phyloP scores from a whole-genome alignment of 2,329 filamentous ascomycete species.

The Metarhizium sp. region DNA sequence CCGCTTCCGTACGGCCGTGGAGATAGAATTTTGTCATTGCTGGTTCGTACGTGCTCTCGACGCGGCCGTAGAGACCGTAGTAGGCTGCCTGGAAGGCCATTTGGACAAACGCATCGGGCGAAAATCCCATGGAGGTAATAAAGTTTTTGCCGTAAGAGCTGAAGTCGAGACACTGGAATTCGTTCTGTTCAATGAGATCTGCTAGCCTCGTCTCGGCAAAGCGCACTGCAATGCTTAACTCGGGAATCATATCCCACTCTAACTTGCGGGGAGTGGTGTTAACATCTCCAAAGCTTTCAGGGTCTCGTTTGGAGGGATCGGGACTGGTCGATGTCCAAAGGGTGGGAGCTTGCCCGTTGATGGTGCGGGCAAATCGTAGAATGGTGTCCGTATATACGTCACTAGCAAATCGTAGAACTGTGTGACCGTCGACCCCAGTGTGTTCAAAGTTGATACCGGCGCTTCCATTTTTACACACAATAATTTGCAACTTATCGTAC shows the following conservation, averaged over 20 bases:
- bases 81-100: conserved; percentile 99
- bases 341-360: conserved; percentile 87
- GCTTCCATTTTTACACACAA: conserved; percentile 97
- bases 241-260: conserved; percentile 94
- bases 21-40: conserved; percentile 96
- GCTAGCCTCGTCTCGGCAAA: conserved; percentile 93
- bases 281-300: conserved; percentile 84
- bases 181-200: conserved; percentile 92
- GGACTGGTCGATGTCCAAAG: conserved; percentile 87
- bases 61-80: conserved; percentile 87
- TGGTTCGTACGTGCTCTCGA: conserved; percentile 94
- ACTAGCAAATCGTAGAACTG: conserved; percentile 89
- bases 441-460: conserved; percentile 99
- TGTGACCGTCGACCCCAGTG: conserved; percentile 95
- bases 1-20: conserved; percentile 89
- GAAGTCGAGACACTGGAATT: conserved; percentile 90
- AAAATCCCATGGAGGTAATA: conserved; percentile 94
- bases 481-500: conserved; percentile 99
- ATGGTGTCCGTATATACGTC: conserved; percentile 98
- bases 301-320: conserved; percentile 86
- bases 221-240: conserved; percentile 80
- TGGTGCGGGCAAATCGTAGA: conserved; percentile 84
- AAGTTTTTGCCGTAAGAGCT: conserved; percentile 89
- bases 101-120: conserved; percentile 93
- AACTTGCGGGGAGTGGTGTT: conserved; percentile 91